Evolutionary conservation across 768 basidiomycete species (phyloP).

Genomic region (Hebeloma cylindrosporum): DNA sequence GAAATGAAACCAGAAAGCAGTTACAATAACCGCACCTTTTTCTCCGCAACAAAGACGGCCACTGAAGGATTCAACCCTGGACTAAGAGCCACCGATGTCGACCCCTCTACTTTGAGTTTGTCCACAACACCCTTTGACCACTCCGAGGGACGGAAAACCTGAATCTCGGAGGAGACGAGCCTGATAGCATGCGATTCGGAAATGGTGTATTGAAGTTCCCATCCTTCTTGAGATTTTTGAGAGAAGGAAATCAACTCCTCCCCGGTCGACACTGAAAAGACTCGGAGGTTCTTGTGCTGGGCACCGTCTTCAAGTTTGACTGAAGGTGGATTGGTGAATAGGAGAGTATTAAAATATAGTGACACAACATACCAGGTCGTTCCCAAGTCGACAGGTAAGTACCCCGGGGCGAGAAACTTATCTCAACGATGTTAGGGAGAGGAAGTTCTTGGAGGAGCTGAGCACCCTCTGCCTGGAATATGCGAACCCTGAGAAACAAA

Average conservation of each 20-base stretch:
- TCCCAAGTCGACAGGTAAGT: constrained; percentile 97
- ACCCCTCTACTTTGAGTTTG: constrained; percentile 81
- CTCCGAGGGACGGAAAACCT: constrained; percentile 78
- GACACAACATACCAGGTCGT: constrained; percentile 59
- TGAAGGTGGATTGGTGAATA: constrained; percentile 18
- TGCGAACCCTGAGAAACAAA: constrained; percentile 55
- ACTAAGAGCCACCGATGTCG: constrained; percentile 73
- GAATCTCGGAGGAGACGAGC: constrained; percentile 77
- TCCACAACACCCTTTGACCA: constrained; percentile 80
- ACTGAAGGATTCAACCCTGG: constrained; percentile 84
- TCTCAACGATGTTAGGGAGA: constrained; percentile 74
- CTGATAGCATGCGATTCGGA: constrained; percentile 86
- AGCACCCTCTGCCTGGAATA: constrained; percentile 73
- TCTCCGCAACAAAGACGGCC: constrained; percentile 93
- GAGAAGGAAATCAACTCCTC: constrained; percentile 85
- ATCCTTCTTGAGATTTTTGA: constrained; percentile 89
- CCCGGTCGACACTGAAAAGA: constrained; percentile 85
- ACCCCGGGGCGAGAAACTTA: constrained; percentile 91
- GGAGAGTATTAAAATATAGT: background rate
- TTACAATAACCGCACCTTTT: constrained; percentile 60
- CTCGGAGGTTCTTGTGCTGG: constrained; percentile 91
- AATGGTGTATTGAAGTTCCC: constrained; percentile 90
- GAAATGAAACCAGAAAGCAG: background rate
- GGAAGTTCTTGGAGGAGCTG: constrained; percentile 74
- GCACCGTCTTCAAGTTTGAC: constrained; percentile 87